Percentiles rank a stretch among this genome's conserved stretches.
These are phyloP conservation scores for Ophiobolus disseminans DNA, from an alignment of 2,329 filamentous ascomycete genomes.

Conservation along the genomic window DNA sequence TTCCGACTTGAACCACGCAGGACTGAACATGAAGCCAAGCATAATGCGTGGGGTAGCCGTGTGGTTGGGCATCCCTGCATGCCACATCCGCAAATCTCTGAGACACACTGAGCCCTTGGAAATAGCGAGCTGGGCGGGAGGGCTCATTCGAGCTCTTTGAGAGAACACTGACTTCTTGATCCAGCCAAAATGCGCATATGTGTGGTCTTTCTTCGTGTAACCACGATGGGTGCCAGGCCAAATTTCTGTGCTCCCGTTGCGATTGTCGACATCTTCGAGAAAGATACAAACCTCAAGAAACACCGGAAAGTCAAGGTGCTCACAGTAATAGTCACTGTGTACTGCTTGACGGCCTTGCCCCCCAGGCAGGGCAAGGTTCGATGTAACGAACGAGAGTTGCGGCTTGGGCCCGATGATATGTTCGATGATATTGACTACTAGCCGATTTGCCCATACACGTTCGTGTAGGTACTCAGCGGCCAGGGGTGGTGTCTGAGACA, in stretches of 20 bases:
- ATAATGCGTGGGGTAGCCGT: slow-evolving; percentile 52
- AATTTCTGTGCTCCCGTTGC: slow-evolving; percentile 57
- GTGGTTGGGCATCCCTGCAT: slow-evolving; percentile 54
- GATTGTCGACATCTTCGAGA: slow-evolving; percentile 50
- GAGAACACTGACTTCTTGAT: slow-evolving; percentile 46
- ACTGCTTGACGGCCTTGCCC: slow-evolving; percentile 27
- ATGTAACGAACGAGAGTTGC: slow-evolving; percentile 24
- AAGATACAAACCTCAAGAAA: slow-evolving; percentile 54
- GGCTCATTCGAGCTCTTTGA: slow-evolving; percentile 38
- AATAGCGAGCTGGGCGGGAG: slow-evolving; percentile 50
- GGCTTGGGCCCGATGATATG: slow-evolving; percentile 26
- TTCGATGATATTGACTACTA: slow-evolving; percentile 21
- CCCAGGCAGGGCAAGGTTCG: slow-evolving; percentile 24
- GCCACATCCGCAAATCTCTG: slow-evolving; percentile 55
- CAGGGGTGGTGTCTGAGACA: slow-evolving; percentile 23
- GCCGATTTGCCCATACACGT: slow-evolving; percentile 25
- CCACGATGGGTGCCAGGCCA: slow-evolving; percentile 55
- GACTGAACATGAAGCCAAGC: slow-evolving; percentile 48
- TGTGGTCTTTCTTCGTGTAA: slow-evolving; percentile 39
- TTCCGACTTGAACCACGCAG: slow-evolving; percentile 48
- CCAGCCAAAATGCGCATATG: slow-evolving; percentile 23
- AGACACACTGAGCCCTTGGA: slow-evolving; percentile 51
- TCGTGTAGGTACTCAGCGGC: slow-evolving; percentile 18
- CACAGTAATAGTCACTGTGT: slow-evolving; percentile 25
- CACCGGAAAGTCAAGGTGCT: slow-evolving; percentile 42